phyloP scores from a whole-genome alignment of 768 basidiomycete genomes.

The Coprinopsis marcescibilis region DNA sequence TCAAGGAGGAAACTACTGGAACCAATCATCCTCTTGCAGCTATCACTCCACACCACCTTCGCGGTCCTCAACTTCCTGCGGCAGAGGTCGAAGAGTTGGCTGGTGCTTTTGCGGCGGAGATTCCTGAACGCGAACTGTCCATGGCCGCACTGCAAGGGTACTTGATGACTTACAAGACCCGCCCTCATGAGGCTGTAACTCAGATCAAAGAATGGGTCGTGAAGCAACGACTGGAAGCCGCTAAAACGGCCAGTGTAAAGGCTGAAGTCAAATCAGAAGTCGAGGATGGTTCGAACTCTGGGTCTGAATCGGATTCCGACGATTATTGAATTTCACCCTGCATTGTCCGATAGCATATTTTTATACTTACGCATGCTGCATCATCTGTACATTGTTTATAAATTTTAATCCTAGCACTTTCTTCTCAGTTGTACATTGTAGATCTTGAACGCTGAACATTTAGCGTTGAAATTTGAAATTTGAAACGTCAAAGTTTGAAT shows the following conservation, averaged over 20 bases:
- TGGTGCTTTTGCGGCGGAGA: constrained; percentile 42
- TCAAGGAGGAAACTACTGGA: constrained; percentile 18
- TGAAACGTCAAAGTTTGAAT: too few species aligned
- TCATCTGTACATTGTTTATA: too few species aligned
- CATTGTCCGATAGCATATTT: too few species aligned
- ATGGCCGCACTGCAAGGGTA: constrained; percentile 53
- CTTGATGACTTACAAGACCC: constrained; percentile 62
- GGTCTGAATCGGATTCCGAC: too few species aligned
- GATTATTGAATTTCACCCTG: too few species aligned
- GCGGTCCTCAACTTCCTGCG: constrained; percentile 31
- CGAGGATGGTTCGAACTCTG: too few species aligned
- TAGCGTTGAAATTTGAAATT: too few species aligned
- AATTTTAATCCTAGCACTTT: too few species aligned
- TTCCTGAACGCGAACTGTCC: constrained; percentile 45
- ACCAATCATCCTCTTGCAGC: background rate
- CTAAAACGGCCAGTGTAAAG: constrained; percentile 5
- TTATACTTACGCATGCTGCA: too few species aligned
- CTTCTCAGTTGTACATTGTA: too few species aligned
- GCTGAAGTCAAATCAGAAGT: constrained; percentile 7
- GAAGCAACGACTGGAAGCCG: constrained; percentile 27
- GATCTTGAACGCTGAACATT: too few species aligned
- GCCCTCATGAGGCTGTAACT: constrained; percentile 50
- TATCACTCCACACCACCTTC: background rate
- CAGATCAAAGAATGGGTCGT: constrained; percentile 44
- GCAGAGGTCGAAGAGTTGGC: constrained; percentile 43